Evolutionary conservation across 2,329 filamentous ascomycete species (phyloP).

Genomic region (Pyrenophora seminiperda): DNA sequence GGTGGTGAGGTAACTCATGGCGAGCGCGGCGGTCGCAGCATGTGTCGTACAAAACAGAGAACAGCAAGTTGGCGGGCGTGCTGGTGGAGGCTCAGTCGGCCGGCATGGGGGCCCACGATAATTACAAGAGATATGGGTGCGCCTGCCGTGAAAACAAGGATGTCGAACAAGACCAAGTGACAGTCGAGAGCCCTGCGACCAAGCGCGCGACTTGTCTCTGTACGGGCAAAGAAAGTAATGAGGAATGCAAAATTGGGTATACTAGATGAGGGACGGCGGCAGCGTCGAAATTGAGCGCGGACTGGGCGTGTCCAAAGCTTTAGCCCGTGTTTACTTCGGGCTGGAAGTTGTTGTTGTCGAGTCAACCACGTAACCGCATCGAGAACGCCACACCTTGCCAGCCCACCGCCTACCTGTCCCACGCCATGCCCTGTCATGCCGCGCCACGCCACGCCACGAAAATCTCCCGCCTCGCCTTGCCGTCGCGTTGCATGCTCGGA

Average conservation of each 20-base stretch:
- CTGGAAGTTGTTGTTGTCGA: conserved; percentile 15
- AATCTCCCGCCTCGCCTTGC: conserved; percentile 16
- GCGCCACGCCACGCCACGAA: conserved; percentile 26
- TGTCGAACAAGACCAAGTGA: conserved; percentile 17
- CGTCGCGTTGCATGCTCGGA: no score
- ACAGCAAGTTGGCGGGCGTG: conserved; percentile 18
- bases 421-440: conserved; percentile 4
- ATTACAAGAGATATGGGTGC: conserved; percentile 26
- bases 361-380: conserved; percentile 3
- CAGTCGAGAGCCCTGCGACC: conserved; percentile 29
- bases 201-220: conserved; percentile 26
- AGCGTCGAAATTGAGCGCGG: conserved; percentile 36
- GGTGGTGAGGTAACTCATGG: conserved; percentile 47
- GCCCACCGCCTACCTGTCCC: neutral
- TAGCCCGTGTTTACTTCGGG: conserved; percentile 15
- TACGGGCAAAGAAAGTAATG: conserved; percentile 40
- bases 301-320: conserved; percentile 20
- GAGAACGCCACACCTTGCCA: neutral
- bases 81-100: conserved; percentile 29
- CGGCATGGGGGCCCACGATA: conserved; percentile 38
- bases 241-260: conserved; percentile 34
- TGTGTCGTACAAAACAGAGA: conserved; percentile 34
- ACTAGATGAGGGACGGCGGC: conserved; percentile 29
- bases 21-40: conserved; percentile 34
- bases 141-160: conserved; percentile 30